Evolutionary conservation across 2,329 filamentous ascomycete genomes (phyloP), one percentile per base, ranked within the genome.

Genomic region (Microdochium bolleyi): DNA sequence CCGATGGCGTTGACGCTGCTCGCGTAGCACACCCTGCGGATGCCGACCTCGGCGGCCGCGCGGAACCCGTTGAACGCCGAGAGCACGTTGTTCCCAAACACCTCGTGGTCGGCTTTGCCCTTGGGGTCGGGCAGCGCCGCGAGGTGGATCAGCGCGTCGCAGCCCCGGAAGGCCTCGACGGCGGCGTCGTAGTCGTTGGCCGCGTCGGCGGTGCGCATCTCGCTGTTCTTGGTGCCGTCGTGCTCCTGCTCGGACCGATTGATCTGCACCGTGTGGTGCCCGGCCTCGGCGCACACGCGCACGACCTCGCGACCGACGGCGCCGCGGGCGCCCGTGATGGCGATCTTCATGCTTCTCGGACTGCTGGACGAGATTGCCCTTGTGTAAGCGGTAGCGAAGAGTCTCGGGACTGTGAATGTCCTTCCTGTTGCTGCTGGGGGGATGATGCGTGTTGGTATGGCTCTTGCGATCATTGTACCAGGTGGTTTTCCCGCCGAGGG

Each of bases 31-130:
- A 70, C 56, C 11, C 59, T 61, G 46, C 61, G 64, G 53, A 71
- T 68, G 3, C 65, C 67, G 2, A 67, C 56, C 25, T 65, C 62
- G 11, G 57, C 68, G 2, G 67, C 65, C 14, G 68, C 68, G 16
- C 64, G 64, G 37, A 70, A 67, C n/a, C 68, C 67, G 41, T 71
- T 72, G 59, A 70, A 70, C 1, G 68, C 67, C 0, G 61, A 57
- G 52, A 63, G 63, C 49, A 69, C 66, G 54, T 71, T 71, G 60
- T 69, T 70, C 53, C 59, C 61, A 57, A 70, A 68, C 0, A 70
- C 66, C 24, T 58, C 38, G 49, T 56, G 58, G 51, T 70, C 64
- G 2, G 58, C 52, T 25, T 64, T 68, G 38, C 60, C 62, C 1
- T 68, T 57, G 3, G 67, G 67, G 52, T 70, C 61, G 2, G 68